phyloP scores from a whole-genome alignment of 2,329 filamentous ascomycete species.

The Trichoderma lentiforme region DNA sequence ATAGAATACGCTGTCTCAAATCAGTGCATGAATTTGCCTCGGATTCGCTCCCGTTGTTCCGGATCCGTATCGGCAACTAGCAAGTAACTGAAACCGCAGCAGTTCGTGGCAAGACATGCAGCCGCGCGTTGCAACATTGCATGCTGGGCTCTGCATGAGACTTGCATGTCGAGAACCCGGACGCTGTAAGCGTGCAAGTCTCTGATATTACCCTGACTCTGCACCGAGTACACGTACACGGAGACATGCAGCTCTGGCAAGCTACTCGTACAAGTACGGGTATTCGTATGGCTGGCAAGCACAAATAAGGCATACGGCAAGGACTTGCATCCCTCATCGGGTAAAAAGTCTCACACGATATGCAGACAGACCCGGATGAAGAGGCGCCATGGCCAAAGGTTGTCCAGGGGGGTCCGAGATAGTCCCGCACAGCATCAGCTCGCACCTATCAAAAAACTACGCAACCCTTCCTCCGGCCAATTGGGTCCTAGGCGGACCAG shows the following conservation, averaged over 20 bases:
- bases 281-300: neutral
- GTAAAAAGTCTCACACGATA: neutral
- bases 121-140: neutral
- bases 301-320: neutral
- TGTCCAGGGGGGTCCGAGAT: slow-evolving; percentile 13
- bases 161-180: neutral
- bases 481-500: slow-evolving; percentile 9
- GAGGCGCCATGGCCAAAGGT: slow-evolving; percentile 6
- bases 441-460: slow-evolving; percentile 18
- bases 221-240: neutral
- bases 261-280: neutral
- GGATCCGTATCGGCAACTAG: neutral
- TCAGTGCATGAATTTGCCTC: neutral
- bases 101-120: neutral
- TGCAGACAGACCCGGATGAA: neutral
- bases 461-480: slow-evolving; percentile 15
- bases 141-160: neutral
- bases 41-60: neutral
- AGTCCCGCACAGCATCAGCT: slow-evolving; percentile 14
- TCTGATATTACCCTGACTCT: neutral
- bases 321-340: slow-evolving; percentile 12
- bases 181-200: neutral
- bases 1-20: neutral
- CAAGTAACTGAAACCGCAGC: neutral
- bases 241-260: neutral